Conservation (phyloP, 805 yeast genomes). For the Metschnikowia picachoensis region DNA sequence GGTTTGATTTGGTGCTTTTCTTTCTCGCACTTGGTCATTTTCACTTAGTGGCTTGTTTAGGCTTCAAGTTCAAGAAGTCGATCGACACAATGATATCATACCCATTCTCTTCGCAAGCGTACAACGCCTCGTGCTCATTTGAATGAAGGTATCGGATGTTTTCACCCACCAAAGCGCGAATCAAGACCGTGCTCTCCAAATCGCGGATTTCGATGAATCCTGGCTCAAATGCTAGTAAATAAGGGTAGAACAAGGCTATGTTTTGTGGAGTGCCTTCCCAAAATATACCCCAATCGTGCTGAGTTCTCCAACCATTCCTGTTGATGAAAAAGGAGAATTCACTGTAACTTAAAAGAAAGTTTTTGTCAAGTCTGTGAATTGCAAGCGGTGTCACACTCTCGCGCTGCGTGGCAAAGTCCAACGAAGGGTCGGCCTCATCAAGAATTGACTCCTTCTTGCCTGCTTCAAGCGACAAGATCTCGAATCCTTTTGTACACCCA, state of each 20-base stretch:
- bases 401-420: slow-evolving; percentile 84
- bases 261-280: slow-evolving; percentile 97
- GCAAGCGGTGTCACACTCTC: slow-evolving; percentile 83
- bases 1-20: neutral
- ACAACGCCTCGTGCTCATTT: slow-evolving; percentile 87
- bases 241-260: slow-evolving; percentile 93
- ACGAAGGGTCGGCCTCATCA: slow-evolving; percentile 97
- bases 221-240: slow-evolving; percentile 83
- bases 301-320: slow-evolving; percentile 93
- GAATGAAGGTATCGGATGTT: slow-evolving; percentile 86
- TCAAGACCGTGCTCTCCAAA: slow-evolving; percentile 79
- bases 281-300: slow-evolving; percentile 87
- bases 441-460: slow-evolving; percentile 83
- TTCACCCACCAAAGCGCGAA: slow-evolving; percentile 88
- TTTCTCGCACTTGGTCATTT: neutral
- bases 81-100: slow-evolving; percentile 88
- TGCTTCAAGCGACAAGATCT: slow-evolving; percentile 81
- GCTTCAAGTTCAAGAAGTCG: slow-evolving; percentile 73
- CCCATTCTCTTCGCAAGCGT: slow-evolving; percentile 89
- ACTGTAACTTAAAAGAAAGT: slow-evolving; percentile 82
- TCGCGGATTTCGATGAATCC: slow-evolving; percentile 90
- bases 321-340: slow-evolving; percentile 95
- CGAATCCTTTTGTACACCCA: slow-evolving; percentile 96
- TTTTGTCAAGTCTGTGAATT: slow-evolving; percentile 83
- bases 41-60: slow-evolving; percentile 18